Evolutionary conservation across 176 grass and related monocot genomes (phyloP).

Genomic region (Rhipidocladum racemiflorum): DNA sequence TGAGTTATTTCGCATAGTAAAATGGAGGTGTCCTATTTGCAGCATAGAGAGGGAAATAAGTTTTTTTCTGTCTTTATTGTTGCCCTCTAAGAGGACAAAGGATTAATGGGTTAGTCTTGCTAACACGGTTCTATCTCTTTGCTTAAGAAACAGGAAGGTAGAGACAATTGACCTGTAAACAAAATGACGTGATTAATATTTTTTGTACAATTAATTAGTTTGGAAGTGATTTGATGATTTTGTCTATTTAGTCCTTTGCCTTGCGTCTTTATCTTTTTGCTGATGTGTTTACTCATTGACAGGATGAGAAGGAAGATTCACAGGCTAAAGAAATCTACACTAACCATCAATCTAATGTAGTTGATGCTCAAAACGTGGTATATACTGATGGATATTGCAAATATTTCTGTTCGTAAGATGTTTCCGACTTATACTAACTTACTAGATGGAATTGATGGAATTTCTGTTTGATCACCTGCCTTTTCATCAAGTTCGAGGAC

Average conservation of each 20-base stretch:
- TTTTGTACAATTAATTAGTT: too few relatives aligned
- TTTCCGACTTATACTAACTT: background rate
- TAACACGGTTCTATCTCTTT: background rate
- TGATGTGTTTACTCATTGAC: conserved; percentile 7
- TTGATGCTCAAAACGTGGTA: conserved; percentile 45
- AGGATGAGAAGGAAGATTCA: conserved; percentile 38
- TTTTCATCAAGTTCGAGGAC: too few relatives aligned
- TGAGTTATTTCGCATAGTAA: background rate
- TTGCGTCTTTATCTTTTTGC: background rate
- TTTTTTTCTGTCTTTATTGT: conserved; percentile 1
- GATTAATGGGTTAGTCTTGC: background rate
- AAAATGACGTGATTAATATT: too few relatives aligned
- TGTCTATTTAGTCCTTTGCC: background rate
- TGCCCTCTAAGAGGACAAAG: background rate
- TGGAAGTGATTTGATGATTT: background rate
- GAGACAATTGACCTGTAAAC: background rate
- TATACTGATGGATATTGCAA: background rate
- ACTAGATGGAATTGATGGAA: too few relatives aligned
- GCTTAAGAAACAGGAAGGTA: background rate
- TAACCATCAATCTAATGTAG: conserved; percentile 28
- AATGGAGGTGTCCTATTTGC: background rate
- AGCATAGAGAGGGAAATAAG: background rate
- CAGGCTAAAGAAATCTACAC: conserved; percentile 34
- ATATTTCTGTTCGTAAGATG: background rate
- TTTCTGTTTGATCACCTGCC: too few relatives aligned